Percentiles rank a stretch among this genome's conserved stretches.
Evolutionary conservation across 208 protist species (phyloP).

Genomic region (Naegleria gruberi): DNA sequence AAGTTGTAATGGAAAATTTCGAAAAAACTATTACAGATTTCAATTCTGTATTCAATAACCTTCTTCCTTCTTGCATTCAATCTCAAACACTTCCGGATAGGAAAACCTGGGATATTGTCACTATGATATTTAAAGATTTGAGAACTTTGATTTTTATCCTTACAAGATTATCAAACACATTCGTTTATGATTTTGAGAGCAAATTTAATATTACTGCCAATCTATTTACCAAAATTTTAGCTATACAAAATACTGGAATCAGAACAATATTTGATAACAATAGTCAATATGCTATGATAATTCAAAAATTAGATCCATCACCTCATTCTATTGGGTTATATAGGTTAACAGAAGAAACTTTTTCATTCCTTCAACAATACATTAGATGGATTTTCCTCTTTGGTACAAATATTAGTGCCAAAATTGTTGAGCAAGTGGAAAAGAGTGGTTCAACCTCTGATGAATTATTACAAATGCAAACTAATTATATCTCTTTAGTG

Average conservation of each 20-base stretch:
- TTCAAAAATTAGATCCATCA: background rate
- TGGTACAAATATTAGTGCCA: background rate
- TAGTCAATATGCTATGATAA: background rate
- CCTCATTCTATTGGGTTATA: background rate
- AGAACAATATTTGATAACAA: background rate
- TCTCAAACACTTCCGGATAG: background rate
- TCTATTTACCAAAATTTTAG: background rate
- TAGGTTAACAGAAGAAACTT: background rate
- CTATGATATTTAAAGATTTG: background rate
- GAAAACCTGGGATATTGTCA: background rate
- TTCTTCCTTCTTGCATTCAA: background rate
- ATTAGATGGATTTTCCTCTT: background rate
- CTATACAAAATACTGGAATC: background rate
- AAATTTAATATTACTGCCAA: background rate
- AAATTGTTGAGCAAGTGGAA: background rate
- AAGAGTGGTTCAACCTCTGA: background rate
- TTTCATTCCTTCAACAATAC: background rate
- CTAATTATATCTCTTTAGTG: background rate
- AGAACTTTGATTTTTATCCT: background rate
- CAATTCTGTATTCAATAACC: background rate
- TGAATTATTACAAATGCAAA: background rate
- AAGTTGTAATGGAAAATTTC: background rate
- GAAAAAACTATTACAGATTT: no score
- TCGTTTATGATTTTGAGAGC: background rate
- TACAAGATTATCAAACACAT: background rate